phyloP scores from a whole-genome alignment of 208 protist genomes.

The Naegleria lovaniensis region DNA sequence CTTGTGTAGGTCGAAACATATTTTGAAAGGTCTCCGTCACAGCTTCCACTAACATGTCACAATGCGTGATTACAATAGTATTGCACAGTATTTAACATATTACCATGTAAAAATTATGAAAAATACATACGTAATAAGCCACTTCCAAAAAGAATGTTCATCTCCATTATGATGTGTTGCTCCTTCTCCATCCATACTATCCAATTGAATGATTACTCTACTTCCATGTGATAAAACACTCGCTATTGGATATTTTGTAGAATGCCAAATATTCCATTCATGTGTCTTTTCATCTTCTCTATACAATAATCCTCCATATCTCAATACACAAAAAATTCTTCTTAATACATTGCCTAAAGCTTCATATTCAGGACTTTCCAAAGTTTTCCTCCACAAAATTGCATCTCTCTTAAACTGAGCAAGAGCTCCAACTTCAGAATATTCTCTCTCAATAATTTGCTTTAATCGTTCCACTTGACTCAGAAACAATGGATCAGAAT shows the following conservation, averaged over 20 bases:
- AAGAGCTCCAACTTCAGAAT: not conserved
- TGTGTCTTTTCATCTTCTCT: not conserved
- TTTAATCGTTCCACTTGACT: not conserved
- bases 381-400: not conserved
- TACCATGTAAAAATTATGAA: too few species aligned
- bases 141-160: conserved; percentile 28
- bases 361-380: not conserved
- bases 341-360: not conserved
- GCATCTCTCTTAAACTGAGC: conserved; percentile 10
- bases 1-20: not conserved
- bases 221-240: conserved; percentile 8
- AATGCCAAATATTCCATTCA: not conserved
- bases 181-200: not conserved
- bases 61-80: too few species aligned
- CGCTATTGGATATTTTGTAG: not conserved
- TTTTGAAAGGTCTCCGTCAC: not conserved
- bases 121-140: not conserved
- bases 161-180: not conserved
- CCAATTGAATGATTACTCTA: conserved; percentile 12
- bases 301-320: conserved; percentile 23
- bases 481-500: not conserved
- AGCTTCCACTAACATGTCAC: not conserved
- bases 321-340: conserved; percentile 19
- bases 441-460: not conserved
- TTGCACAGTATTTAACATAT: too few species aligned